phyloP scores from a whole-genome alignment of 225 moss, liverwort and hornwort genomes.

The Pseudisothecium myosuroides region DNA sequence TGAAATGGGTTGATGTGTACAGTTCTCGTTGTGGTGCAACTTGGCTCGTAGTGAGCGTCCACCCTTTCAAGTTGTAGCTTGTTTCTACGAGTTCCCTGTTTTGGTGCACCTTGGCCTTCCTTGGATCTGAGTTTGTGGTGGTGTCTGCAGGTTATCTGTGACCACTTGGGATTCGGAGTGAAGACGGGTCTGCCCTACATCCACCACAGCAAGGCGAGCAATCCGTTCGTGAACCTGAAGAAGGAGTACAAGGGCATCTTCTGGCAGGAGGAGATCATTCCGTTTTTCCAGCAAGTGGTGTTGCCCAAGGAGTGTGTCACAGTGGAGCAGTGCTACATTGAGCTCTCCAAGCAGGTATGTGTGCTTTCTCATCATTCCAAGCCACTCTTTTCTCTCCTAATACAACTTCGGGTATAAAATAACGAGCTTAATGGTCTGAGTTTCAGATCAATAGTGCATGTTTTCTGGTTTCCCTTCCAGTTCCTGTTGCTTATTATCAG shows the following conservation, averaged over 20 bases:
- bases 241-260: constrained; percentile 69
- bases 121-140: not conserved
- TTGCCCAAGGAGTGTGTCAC: constrained; percentile 48
- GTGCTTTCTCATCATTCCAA: not conserved
- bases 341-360: constrained; percentile 38
- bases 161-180: constrained; percentile 76
- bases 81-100: not conserved
- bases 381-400: not conserved
- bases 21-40: not conserved
- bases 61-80: not conserved
- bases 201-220: constrained; percentile 91
- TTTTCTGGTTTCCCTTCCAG: not conserved
- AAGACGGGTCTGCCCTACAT: constrained; percentile 95
- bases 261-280: constrained; percentile 80
- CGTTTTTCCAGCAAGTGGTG: constrained; percentile 57
- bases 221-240: constrained; percentile 59
- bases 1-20: not conserved
- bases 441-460: not conserved
- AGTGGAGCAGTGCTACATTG: constrained; percentile 57
- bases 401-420: too few species aligned
- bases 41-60: not conserved
- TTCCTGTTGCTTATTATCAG: not conserved
- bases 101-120: not conserved
- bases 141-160: constrained; percentile 28
- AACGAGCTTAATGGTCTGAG: not conserved